Evolutionary conservation across 192 early-diverging fungal species (phyloP).

Genomic region (Entophlyctis helioformis): DNA sequence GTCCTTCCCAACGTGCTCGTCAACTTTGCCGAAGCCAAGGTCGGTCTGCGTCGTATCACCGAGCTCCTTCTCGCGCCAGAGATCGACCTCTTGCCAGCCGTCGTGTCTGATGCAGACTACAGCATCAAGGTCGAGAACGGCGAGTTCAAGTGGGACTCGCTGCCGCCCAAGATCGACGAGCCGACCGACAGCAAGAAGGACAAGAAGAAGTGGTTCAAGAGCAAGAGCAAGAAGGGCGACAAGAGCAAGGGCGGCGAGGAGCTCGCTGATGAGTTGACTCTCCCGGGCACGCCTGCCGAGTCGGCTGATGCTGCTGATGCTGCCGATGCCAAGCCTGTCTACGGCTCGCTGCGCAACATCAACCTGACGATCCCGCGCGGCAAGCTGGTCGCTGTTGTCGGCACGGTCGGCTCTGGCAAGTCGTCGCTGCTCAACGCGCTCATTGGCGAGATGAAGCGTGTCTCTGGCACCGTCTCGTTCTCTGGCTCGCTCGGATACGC

Average conservation of each 20-base stretch:
- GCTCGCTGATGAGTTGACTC: slow-evolving; percentile 13
- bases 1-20: slow-evolving; percentile 36
- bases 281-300: not conserved
- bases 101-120: slow-evolving; percentile 24
- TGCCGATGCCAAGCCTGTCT: slow-evolving; percentile 2
- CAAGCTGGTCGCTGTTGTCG: slow-evolving; percentile 66
- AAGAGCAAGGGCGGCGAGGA: no score
- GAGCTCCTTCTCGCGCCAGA: slow-evolving; percentile 50
- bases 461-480: slow-evolving; percentile 40
- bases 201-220: slow-evolving; percentile 17
- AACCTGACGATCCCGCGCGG: slow-evolving; percentile 34
- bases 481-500: slow-evolving; percentile 65
- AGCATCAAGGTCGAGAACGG: slow-evolving; percentile 50
- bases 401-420: slow-evolving; percentile 75
- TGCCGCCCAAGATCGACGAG: slow-evolving; percentile 10
- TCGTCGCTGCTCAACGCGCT: slow-evolving; percentile 72
- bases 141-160: slow-evolving; percentile 52
- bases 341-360: slow-evolving; percentile 31
- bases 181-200: not conserved
- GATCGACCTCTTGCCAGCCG: slow-evolving; percentile 31
- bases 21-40: slow-evolving; percentile 30
- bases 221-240: slow-evolving; percentile 14
- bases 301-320: not conserved
- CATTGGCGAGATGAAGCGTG: slow-evolving; percentile 67
- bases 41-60: slow-evolving; percentile 33